phyloP scores from a whole-genome alignment of 169 alveolate genomes.

The Plasmodium falciparum region DNA sequence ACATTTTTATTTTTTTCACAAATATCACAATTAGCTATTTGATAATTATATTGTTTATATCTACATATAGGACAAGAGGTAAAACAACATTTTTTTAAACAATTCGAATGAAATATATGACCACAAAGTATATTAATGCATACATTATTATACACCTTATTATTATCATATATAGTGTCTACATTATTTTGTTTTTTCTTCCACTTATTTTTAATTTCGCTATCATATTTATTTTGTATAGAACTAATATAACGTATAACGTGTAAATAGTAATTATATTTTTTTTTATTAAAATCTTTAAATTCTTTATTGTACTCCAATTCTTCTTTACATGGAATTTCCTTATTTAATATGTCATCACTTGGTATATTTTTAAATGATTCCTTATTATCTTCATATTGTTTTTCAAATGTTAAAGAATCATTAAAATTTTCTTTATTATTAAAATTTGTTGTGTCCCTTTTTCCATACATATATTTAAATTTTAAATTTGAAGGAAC shows the following conservation, averaged over 20 bases:
- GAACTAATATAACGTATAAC: slow-evolving; percentile 12
- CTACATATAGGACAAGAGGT: slow-evolving; percentile 67
- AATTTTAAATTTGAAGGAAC: not conserved
- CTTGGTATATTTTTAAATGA: too few relatives aligned
- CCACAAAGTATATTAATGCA: slow-evolving; percentile 49
- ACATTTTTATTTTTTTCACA: slow-evolving; percentile 41
- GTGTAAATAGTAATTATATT: slow-evolving; percentile 1
- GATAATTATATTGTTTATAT: slow-evolving; percentile 68
- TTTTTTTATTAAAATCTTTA: not conserved
- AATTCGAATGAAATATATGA: slow-evolving; percentile 67
- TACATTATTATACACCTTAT: slow-evolving; percentile 36
- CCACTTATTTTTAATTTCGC: slow-evolving; percentile 22
- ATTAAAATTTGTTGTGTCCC: not conserved
- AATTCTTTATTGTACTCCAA: not conserved
- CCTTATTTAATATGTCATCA: not conserved
- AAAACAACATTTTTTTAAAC: slow-evolving; percentile 64
- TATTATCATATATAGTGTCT: not conserved
- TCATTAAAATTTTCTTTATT: not conserved
- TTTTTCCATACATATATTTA: not conserved
- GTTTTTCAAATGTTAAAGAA: not conserved
- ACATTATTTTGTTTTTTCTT: slow-evolving; percentile 1
- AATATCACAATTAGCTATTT: slow-evolving; percentile 68
- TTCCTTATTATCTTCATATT: not conserved
- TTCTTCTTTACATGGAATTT: not conserved
- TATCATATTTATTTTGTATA: slow-evolving; percentile 30